A percentile compares a stretch with the other conserved stretches of the same genome.
Evolutionary conservation across 2,329 filamentous ascomycete species (phyloP).

Genomic region (Ceratocystiopsis sp.): DNA sequence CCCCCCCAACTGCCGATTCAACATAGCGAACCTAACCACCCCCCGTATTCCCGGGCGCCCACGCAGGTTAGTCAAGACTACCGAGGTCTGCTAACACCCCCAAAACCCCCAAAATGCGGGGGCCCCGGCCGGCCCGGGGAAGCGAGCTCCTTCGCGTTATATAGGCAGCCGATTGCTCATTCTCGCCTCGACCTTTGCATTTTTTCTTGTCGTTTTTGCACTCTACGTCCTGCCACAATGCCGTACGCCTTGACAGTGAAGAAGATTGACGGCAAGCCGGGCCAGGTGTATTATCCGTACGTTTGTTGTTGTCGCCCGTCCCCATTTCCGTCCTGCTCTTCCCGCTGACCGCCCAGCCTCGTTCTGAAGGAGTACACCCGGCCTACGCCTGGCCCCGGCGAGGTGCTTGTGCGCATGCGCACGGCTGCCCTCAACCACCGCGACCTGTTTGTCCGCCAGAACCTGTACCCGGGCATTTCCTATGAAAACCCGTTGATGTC

Average conservation of each 20-base stretch:
- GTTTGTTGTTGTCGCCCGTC: conserved; percentile 9
- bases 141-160: too few species aligned
- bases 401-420: conserved; percentile 60
- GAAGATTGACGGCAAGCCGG: conserved; percentile 57
- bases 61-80: too few species aligned
- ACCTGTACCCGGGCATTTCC: conserved; percentile 73
- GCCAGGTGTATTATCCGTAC: conserved; percentile 72
- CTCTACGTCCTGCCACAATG: conserved; percentile 19
- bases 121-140: too few species aligned
- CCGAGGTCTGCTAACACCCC: too few species aligned
- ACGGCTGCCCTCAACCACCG: conserved; percentile 85
- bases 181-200: too few species aligned
- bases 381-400: conserved; percentile 43
- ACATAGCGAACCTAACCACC: too few species aligned
- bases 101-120: too few species aligned
- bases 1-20: too few species aligned
- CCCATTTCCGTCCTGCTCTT: background rate
- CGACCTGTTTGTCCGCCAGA: conserved; percentile 85
- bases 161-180: too few species aligned
- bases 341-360: conserved; percentile 23
- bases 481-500: conserved; percentile 66
- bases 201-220: background rate
- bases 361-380: conserved; percentile 42
- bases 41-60: too few species aligned
- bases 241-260: conserved; percentile 43